Base-by-base conservation (phyloP, 1,284 basidiomycete species). In the Phaffia rhodozyma region DNA sequence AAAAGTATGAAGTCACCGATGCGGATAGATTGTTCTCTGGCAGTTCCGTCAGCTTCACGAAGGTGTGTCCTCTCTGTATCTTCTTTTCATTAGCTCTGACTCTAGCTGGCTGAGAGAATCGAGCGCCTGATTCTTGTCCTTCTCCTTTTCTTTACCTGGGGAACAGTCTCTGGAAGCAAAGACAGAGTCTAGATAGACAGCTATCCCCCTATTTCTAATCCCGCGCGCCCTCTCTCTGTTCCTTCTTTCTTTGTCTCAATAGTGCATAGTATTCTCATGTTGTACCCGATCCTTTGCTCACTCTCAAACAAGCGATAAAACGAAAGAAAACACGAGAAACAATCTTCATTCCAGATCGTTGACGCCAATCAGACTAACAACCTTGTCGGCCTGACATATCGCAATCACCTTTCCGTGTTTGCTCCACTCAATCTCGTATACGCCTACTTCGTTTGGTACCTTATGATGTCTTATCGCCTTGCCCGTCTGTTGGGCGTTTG, bases 1-100 rank as follows among this genome's bases (percentile, higher is more conserved):
- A 73, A 68, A 60, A 58, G 13, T 61, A 70, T 9, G 75, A 76
- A 38, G 70, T 72, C 20, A 69, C 70, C 13, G 76, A 78, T 51
- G 68, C 67, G 18, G 78, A 79, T 68, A 65, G 78, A n/a, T 65
- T 79, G 66, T 79, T 79, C 69, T 76, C 74, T 51, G 71, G 70
- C 5, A 74, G 72, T 62, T 75, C 73, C 52, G 72, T 73, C 13
- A 77, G 76, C 3, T 77, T 72, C 62, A 72, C 73, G 54, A 71
- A 75, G 69, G 77, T 77, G 56, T 48, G 72, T 70, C 11, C 5
- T 18, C 1, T 3, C 21, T 30, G 25, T 21, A 21, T 0, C 0
- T 3, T 20, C 21, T 52, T 16, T 61, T 43, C 13, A 5, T 43
- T 43, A 16, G 38, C 13, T 43, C 13, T 43, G 38, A 43, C 38